These are phyloP conservation scores for Amylostereum chailletii DNA, from an alignment of 1,284 basidiomycete species.

Conservation along the genomic window DNA sequence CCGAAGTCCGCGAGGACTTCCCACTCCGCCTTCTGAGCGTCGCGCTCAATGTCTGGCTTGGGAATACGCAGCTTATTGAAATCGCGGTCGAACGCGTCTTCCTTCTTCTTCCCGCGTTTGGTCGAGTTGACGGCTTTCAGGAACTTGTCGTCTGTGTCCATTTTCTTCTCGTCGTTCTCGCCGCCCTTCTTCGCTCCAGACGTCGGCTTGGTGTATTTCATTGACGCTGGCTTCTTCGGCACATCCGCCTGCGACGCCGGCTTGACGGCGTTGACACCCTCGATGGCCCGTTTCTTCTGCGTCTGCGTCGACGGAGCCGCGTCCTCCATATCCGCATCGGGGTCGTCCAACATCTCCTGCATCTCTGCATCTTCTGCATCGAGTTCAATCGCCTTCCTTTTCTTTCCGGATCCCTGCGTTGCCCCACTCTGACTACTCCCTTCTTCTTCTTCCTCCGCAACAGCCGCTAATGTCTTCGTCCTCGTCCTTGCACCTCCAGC, in stretches of 20 bases:
- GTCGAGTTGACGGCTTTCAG: constrained; percentile 67
- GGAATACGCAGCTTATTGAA: constrained; percentile 78
- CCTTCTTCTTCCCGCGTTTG: constrained; percentile 58
- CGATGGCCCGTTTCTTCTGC: constrained; percentile 32
- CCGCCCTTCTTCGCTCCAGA: constrained; percentile 21
- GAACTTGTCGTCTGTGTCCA: constrained; percentile 61
- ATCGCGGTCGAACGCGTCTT: constrained; percentile 75
- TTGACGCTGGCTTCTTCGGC: constrained; percentile 2
- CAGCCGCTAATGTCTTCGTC: constrained; percentile 19
- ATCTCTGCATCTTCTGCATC: constrained; percentile 17
- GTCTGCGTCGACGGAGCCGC: constrained; percentile 3
- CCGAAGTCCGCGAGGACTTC: constrained; percentile 67
- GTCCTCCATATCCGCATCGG: constrained; percentile 1
- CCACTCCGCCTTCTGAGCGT: constrained; percentile 45
- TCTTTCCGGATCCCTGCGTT: constrained; percentile 21
- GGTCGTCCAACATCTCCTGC: neutral
- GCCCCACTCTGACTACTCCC: constrained; percentile 21
- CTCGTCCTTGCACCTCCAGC: neutral
- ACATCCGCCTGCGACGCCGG: neutral
- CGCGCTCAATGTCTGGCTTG: constrained; percentile 44
- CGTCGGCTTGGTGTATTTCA: constrained; percentile 3
- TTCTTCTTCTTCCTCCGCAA: constrained; percentile 50
- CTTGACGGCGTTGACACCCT: constrained; percentile 24
- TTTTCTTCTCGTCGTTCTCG: constrained; percentile 36
- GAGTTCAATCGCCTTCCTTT: constrained; percentile 32